These are phyloP conservation scores for Biscogniauxia sp. DNA, from an alignment of 2,329 filamentous ascomycete genomes.

Conservation along the genomic window DNA sequence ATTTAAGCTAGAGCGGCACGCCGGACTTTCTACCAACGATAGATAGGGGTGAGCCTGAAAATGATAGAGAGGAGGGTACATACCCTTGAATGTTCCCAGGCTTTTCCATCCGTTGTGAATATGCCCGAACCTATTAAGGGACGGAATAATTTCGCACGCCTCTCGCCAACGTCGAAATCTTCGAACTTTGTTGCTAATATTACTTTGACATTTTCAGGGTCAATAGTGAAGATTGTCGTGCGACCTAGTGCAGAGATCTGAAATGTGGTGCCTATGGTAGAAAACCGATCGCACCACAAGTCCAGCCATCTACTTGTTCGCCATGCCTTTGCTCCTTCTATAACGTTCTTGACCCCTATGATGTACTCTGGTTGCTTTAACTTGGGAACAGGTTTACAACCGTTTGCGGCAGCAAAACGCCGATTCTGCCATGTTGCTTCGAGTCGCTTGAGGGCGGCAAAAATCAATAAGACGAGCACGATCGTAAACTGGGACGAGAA, in stretches of 20 bases:
- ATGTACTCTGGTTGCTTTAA: constrained; percentile 1
- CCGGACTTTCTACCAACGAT: neutral
- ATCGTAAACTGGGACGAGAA: neutral
- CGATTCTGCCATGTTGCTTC: neutral
- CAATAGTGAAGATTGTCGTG: constrained; percentile 9
- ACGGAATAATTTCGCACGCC: constrained; percentile 2
- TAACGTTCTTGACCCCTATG: neutral
- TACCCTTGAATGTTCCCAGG: constrained; percentile 8
- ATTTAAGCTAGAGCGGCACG: no score
- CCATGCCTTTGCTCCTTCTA: constrained; percentile 5
- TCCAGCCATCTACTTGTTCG: neutral
- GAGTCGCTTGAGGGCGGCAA: neutral
- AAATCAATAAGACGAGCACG: neutral
- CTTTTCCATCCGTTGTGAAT: constrained; percentile 2
- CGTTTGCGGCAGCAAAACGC: constrained; percentile 2
- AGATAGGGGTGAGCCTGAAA: neutral
- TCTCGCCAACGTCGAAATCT: constrained; percentile 5
- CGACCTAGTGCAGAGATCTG: neutral
- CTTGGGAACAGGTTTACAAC: neutral
- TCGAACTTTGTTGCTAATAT: constrained; percentile 5
- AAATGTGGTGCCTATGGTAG: constrained; percentile 3
- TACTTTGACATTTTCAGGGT: constrained; percentile 4
- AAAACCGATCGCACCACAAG: constrained; percentile 1
- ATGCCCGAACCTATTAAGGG: constrained; percentile 2
- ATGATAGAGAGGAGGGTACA: neutral